Base-by-base conservation (phyloP, 2,329 filamentous ascomycete species). In the Dactylellina leptospora region DNA sequence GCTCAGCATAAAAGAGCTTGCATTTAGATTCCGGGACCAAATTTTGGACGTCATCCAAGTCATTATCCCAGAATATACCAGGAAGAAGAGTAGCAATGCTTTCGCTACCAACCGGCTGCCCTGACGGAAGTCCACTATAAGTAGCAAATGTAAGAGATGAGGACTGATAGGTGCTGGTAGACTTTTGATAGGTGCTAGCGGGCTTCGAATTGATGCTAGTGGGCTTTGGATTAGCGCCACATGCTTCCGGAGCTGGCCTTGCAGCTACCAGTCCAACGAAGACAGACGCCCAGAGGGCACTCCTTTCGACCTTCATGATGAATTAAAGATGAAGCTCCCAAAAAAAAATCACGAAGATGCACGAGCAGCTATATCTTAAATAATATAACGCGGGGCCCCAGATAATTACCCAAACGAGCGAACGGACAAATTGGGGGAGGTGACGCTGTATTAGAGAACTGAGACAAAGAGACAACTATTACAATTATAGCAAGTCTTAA, bases 1-100 rank as follows among this genome's bases (percentile, higher is more conserved):
- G 68, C 33, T 73, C 59, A 25, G 68, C 59, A 45, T 73, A 73
- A 38, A 73, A 73, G 4, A 73, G 60, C 27, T 73, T 64, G 47
- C 59, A 64, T 11, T 42, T 73, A 3, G 53, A 60, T 8, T 66
- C 59, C 11, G 68, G 68, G 4, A 45, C 44, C 30, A 73, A 23
- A 20, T 73, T 64, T 22, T 56, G 42, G 11, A 73, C 42, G 42
- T 73, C 59, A 11, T 59, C 40, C 36, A 64, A 33, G 25, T 73
- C 68, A 20, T 73, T 53, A 18, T 73, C 60, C 68, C 68, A 73
- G 20, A 64, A 66, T 10, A 73, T 18, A 11, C 59, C 68, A 1
- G 68, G 68, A 13, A 73, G 61, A 8, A 73, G 10, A 3, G 61
- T 66, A 1, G 68, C 61, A 28, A 71, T 38, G 13, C 25, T 62